Evolutionary conservation across 2,329 filamentous ascomycete genomes (phyloP).

Genomic region (Penicillium frequentans): DNA sequence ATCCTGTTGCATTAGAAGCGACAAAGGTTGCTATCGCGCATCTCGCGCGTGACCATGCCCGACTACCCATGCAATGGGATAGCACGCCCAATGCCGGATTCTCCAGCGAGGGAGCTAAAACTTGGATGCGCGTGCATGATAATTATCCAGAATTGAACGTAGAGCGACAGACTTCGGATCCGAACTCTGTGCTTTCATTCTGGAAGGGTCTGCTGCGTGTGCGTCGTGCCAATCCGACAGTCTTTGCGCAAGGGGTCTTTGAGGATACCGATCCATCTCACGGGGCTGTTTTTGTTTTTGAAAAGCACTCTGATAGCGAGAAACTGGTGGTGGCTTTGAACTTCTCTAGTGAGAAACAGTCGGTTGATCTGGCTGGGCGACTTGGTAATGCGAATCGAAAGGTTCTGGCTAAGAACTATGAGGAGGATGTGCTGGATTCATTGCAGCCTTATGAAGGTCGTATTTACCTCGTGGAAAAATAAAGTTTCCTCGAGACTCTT

Average conservation of each 20-base stretch:
- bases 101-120: conserved; percentile 50
- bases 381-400: not conserved
- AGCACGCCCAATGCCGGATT: conserved; percentile 60
- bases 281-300: conserved; percentile 48
- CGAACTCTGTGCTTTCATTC: conserved; percentile 56
- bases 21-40: conserved; percentile 56
- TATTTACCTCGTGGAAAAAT: conserved; percentile 7
- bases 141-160: conserved; percentile 46
- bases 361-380: conserved; percentile 22
- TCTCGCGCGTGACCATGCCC: conserved; percentile 60
- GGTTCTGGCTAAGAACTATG: conserved; percentile 7
- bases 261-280: conserved; percentile 52
- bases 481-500: not conserved
- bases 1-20: conserved; percentile 42
- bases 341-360: conserved; percentile 44
- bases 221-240: conserved; percentile 56
- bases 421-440: conserved; percentile 3
- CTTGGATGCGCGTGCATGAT: conserved; percentile 63
- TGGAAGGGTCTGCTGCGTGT: conserved; percentile 57
- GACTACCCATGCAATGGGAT: conserved; percentile 70
- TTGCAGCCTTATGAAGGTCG: conserved; percentile 13
- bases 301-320: conserved; percentile 34
- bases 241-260: conserved; percentile 64
- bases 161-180: conserved; percentile 50
- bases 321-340: conserved; percentile 47